Percentiles rank a stretch among this genome's conserved stretches.
Conservation (phyloP, 2,329 filamentous ascomycete genomes). For the Colletotrichum salicis region DNA sequence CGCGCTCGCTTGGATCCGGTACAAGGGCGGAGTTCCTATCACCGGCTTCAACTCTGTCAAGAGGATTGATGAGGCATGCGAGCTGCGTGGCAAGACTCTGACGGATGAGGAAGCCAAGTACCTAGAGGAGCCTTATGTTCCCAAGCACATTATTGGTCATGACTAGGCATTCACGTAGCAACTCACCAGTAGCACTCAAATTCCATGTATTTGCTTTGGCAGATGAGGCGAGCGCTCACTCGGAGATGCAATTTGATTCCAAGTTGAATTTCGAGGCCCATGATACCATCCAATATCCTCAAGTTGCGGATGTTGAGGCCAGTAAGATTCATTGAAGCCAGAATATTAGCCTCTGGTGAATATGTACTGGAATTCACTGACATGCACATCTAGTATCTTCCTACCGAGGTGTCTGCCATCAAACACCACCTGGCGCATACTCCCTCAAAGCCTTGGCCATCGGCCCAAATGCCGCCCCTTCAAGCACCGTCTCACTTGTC, state of each 20-base stretch:
- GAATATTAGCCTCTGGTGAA: background rate
- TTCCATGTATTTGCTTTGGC: background rate
- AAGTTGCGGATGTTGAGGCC: background rate
- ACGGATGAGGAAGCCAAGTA: slow-evolving; percentile 26
- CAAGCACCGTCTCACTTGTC: background rate
- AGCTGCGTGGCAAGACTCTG: slow-evolving; percentile 22
- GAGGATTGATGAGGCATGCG: slow-evolving; percentile 30
- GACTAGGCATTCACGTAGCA: slow-evolving; percentile 26
- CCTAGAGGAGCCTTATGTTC: slow-evolving; percentile 29
- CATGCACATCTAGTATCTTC: background rate
- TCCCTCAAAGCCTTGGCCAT: slow-evolving; percentile 8
- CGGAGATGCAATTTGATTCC: background rate
- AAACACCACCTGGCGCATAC: slow-evolving; percentile 13
- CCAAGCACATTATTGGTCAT: slow-evolving; percentile 39
- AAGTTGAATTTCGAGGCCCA: background rate
- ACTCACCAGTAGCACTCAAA: background rate
- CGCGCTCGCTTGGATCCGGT: slow-evolving; percentile 26
- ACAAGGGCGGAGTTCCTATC: slow-evolving; percentile 27
- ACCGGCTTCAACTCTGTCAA: slow-evolving; percentile 30
- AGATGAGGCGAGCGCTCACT: background rate
- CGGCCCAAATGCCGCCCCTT: background rate
- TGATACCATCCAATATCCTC: too few species aligned
- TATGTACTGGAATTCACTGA: background rate
- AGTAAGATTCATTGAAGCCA: background rate
- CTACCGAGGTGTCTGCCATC: background rate